Evolutionary conservation across 257 asterid species (phyloP), one percentile per base, ranked within the genome.

Genomic region (Fraxinus excelsior): DNA sequence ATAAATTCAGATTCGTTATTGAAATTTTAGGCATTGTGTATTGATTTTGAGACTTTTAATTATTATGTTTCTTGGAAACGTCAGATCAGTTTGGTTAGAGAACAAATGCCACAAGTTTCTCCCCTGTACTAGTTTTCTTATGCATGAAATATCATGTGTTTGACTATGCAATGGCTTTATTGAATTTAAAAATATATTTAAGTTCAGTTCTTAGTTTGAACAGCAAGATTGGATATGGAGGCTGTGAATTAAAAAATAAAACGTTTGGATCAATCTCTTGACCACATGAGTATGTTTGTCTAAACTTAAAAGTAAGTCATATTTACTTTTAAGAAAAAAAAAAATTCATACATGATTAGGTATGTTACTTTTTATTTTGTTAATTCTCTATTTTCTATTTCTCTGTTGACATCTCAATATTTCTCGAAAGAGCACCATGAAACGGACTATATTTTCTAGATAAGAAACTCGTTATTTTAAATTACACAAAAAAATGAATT

Each of bases 21-120:
- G 25, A 62, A 38, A 37, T 18, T 31, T 38, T n/a, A n/a, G 51
- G 16, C 73, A 8, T 40, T 69, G 2, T 69, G 11, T 21, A 23
- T 34, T 25, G 28, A n/a, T 76, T 67, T 13, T 60, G 40, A 70
- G 31, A 19, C 10, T 34, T 21, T 23, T 34, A 76, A n/a, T 40
- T 46, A 60, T 74, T 32, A 12, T 37, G 74, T 68, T 79, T 80
- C 60, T 73, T 69, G 78, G 73, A 76, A 83, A 76, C 76, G 79
- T 32, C 77, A 79, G 26, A 40, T 72, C 60, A 38, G 67, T 64
- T 5, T 69, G 38, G 78, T 76, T 44, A 75, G 78, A 72, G 78
- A 38, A 32, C 51, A 16, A 71, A 32, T 70, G 32, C 67, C 44
- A 60, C 75, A 26, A 79, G 62, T 76, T 74, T 66, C 75, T 56